phyloP scores from a whole-genome alignment of 169 alveolate genomes.

The Theileria luwenshuni region DNA sequence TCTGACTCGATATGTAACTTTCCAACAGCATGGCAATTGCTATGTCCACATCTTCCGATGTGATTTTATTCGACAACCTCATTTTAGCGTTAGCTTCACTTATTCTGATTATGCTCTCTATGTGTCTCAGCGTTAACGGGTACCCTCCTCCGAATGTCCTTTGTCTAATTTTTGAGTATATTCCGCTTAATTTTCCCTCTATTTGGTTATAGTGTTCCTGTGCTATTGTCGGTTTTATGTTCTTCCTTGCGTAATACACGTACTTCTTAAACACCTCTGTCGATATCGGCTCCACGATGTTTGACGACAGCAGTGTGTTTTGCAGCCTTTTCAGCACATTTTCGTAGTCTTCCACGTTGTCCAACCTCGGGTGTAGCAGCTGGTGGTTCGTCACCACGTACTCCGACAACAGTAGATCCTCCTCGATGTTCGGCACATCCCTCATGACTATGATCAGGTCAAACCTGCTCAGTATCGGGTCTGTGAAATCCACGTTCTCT shows the following conservation, averaged over 20 bases:
- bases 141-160: constrained; percentile 94
- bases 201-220: constrained; percentile 78
- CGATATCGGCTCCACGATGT: constrained; percentile 84
- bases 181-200: constrained; percentile 77
- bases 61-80: constrained; percentile 94
- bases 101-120: constrained; percentile 93
- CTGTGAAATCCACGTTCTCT: constrained; percentile 99
- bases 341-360: constrained; percentile 77
- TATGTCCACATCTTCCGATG: constrained; percentile 92
- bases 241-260: constrained; percentile 94
- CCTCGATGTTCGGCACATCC: constrained; percentile 94
- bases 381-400: constrained; percentile 97
- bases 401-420: constrained; percentile 94
- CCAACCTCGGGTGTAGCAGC: constrained; percentile 89
- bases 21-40: constrained; percentile 96
- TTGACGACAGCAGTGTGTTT: constrained; percentile 72
- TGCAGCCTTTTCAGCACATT: constrained; percentile 72
- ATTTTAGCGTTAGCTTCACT: constrained; percentile 96
- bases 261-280: constrained; percentile 94
- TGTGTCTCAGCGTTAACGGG: constrained; percentile 94
- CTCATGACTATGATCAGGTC: constrained; percentile 96
- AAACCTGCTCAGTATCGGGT: constrained; percentile 98
- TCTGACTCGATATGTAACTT: constrained; percentile 93
- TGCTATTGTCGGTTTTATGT: constrained; percentile 79
- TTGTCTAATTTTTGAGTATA: constrained; percentile 93